Evolutionary conservation across 73 alveolate genomes (phyloP), one percentile per base, ranked within the genome.

Genomic region (Stentor coeruleus): DNA sequence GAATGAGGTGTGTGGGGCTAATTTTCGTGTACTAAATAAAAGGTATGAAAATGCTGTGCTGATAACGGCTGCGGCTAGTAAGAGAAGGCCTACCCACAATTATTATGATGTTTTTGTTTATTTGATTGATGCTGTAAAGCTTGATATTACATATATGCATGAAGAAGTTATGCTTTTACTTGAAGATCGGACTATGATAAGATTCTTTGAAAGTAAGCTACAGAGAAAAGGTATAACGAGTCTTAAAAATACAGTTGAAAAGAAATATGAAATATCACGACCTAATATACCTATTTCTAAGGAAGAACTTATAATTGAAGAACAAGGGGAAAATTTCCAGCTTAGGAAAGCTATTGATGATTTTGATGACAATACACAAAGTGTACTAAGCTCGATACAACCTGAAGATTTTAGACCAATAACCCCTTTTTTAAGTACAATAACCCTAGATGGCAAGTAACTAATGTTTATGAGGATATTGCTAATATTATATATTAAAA

Each of bases 221-320:
- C 15, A 20, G 73, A 31, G 28, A 57, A 57, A n/a, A 57, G 35
- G 35, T 57, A n/a, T 20, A 57, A n/a, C 28, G 73, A 57, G n/a
- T n/a, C n/a, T n/a, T n/a, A n/a, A n/a, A n/a, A n/a, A n/a, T n/a
- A n/a, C n/a, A n/a, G n/a, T n/a, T n/a, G n/a, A n/a, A n/a, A 20
- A 57, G n/a, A n/a, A n/a, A n/a, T n/a, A n/a, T n/a, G n/a, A n/a
- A n/a, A n/a, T n/a, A n/a, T n/a, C n/a, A n/a, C n/a, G n/a, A n/a
- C n/a, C n/a, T n/a, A n/a, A n/a, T n/a, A n/a, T n/a, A n/a, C n/a
- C n/a, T n/a, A n/a, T 20, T 20, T 20, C 79, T 14, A 20, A 20
- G 37, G 79, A 66, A 66, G 79, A 66, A 31, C 36, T 66, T 14
- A 66, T 14, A 33, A 20, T 66, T 66, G 79, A 66, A 66, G 79